These are phyloP conservation scores for Rehmannia glutinosa DNA, from an alignment of 257 asterid genomes.

Conservation along the genomic window DNA sequence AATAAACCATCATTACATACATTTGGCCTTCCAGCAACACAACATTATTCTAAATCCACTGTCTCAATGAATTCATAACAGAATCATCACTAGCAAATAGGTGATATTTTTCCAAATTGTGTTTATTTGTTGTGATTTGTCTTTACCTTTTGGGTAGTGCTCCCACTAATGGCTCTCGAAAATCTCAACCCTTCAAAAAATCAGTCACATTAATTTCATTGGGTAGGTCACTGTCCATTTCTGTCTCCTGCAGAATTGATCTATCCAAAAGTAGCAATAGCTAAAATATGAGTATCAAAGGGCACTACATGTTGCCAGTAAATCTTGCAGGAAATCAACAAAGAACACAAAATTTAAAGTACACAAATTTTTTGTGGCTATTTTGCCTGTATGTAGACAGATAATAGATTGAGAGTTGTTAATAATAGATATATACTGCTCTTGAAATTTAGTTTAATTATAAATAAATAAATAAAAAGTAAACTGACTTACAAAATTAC, in stretches of 20 bases:
- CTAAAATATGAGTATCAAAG: conserved; percentile 18
- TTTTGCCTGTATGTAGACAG: too few species aligned
- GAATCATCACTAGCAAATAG: background rate
- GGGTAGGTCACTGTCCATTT: conserved; percentile 32
- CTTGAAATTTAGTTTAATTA: too few species aligned
- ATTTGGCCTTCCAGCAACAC: too few species aligned
- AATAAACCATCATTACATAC: too few species aligned
- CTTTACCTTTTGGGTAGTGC: too few species aligned
- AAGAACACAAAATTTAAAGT: background rate
- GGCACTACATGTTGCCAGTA: background rate
- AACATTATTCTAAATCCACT: too few species aligned
- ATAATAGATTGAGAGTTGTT: too few species aligned
- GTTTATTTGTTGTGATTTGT: background rate
- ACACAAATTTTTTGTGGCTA: too few species aligned
- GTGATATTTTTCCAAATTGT: background rate
- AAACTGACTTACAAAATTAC: too few species aligned
- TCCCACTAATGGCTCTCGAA: conserved; percentile 22
- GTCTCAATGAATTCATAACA: conserved; percentile 14
- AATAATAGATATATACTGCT: too few species aligned
- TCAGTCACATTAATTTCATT: conserved; percentile 19
- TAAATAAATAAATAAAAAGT: background rate
- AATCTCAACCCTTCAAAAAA: conserved; percentile 9
- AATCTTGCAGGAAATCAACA: background rate
- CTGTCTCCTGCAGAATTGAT: conserved; percentile 24
- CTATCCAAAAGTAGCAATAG: conserved; percentile 24